Conservation (phyloP, 805 yeast genomes). For the Saturnispora kantuleensis region DNA sequence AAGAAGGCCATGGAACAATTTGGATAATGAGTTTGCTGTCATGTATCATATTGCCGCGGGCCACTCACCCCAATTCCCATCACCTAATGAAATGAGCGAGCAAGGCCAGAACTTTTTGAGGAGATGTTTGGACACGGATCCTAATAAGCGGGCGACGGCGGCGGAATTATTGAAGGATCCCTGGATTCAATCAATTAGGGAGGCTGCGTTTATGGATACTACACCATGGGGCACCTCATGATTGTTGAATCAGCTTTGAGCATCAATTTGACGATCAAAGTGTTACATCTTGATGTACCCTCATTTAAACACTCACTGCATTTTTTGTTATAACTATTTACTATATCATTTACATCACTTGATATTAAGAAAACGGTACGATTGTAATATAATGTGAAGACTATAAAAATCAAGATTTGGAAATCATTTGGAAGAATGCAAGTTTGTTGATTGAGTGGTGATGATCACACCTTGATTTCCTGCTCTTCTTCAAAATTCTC, state of each 20-base stretch:
- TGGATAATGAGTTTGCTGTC: constrained; percentile 96
- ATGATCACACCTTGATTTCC: constrained; percentile 38
- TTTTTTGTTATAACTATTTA: too few relatives aligned
- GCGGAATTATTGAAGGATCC: constrained; percentile 80
- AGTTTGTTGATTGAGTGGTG: neutral
- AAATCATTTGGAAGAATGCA: neutral
- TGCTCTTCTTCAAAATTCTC: constrained; percentile 47
- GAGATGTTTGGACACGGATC: constrained; percentile 74
- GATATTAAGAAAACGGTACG: too few relatives aligned
- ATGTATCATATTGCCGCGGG: constrained; percentile 98
- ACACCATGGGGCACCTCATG: neutral
- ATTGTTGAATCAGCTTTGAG: neutral
- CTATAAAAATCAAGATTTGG: neutral
- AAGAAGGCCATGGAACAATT: constrained; percentile 88
- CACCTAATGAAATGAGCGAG: constrained; percentile 63
- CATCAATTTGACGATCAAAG: neutral
- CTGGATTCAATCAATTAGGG: constrained; percentile 71
- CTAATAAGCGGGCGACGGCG: constrained; percentile 71
- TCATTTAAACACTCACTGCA: too few relatives aligned
- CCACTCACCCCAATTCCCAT: constrained; percentile 78
- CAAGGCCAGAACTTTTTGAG: constrained; percentile 64
- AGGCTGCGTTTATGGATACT: constrained; percentile 52
- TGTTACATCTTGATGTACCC: too few relatives aligned
- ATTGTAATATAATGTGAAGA: neutral
- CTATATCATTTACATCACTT: too few relatives aligned